Percentiles rank a stretch among this genome's conserved stretches.
Conservation (phyloP, 306 rosid genomes). For the Cucumis hystrix region DNA sequence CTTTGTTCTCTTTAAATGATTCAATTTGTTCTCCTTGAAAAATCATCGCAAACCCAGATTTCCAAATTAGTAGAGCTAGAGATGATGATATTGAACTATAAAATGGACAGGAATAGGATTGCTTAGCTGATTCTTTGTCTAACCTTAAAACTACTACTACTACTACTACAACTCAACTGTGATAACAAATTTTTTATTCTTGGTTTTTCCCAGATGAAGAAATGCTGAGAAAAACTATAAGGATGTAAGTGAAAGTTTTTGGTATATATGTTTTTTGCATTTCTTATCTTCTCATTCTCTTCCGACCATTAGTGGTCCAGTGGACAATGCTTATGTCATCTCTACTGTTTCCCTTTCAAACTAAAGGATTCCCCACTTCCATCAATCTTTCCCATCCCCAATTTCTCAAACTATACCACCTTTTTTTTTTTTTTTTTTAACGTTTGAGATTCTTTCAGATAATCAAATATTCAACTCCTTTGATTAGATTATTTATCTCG, state of each 20-base stretch:
- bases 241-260: slow-evolving; percentile 13
- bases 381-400: slow-evolving; percentile 10
- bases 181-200: not conserved
- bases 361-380: slow-evolving; percentile 85
- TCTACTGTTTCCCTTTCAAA: slow-evolving; percentile 33
- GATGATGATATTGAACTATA: not conserved
- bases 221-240: not conserved
- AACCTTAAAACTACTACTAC: not conserved
- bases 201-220: not conserved
- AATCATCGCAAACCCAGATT: slow-evolving; percentile 4
- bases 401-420: not conserved
- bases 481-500: not conserved
- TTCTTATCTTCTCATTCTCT: slow-evolving; percentile 10
- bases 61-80: slow-evolving; percentile 8
- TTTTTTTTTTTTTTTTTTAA: not conserved
- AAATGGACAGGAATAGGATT: not conserved
- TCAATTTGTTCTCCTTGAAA: slow-evolving; percentile 14
- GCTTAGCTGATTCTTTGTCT: not conserved
- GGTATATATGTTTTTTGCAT: slow-evolving; percentile 9
- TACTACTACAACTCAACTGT: too few species aligned
- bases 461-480: not conserved
- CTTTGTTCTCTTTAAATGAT: slow-evolving; percentile 6
- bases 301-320: slow-evolving; percentile 65
- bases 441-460: not conserved
- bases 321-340: slow-evolving; percentile 66